Evolutionary conservation across 805 yeast genomes (phyloP).

Genomic region (Wickerhamiella allomyrinae): DNA sequence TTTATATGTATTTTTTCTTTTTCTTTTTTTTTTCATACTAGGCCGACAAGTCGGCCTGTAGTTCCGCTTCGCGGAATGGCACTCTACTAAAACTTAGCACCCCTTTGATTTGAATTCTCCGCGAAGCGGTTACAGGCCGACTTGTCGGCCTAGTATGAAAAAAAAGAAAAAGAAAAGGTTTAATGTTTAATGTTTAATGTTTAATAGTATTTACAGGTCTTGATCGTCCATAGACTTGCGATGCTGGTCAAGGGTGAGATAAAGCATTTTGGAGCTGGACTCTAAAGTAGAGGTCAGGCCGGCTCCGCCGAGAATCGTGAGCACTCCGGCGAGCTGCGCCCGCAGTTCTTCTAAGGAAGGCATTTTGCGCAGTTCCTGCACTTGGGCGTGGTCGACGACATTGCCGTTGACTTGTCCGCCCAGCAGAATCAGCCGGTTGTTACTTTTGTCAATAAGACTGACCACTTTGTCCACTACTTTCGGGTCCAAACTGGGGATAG

Average conservation of each 20-base stretch:
- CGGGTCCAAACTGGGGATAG: constrained; percentile 62
- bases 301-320: constrained; percentile 78
- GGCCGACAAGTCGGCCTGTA: no score
- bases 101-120: no score
- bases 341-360: constrained; percentile 61
- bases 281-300: constrained; percentile 75
- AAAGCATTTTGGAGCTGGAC: constrained; percentile 49
- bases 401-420: constrained; percentile 72
- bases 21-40: no score
- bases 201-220: no score
- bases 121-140: no score
- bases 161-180: no score
- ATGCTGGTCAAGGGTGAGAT: constrained; percentile 60
- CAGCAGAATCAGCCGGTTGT: constrained; percentile 62
- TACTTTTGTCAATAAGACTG: constrained; percentile 44
- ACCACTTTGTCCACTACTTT: constrained; percentile 44
- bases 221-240: constrained; percentile 20
- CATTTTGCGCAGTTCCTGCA: constrained; percentile 54
- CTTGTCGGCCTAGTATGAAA: no score
- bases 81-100: no score
- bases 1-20: background rate
- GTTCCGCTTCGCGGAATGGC: no score
- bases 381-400: constrained; percentile 36
- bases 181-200: no score
- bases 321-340: constrained; percentile 67